Evolutionary conservation across 176 grass and related monocot species (phyloP), one percentile per base, ranked within the genome.

Genomic region (Echinochloa phyllopogon): DNA sequence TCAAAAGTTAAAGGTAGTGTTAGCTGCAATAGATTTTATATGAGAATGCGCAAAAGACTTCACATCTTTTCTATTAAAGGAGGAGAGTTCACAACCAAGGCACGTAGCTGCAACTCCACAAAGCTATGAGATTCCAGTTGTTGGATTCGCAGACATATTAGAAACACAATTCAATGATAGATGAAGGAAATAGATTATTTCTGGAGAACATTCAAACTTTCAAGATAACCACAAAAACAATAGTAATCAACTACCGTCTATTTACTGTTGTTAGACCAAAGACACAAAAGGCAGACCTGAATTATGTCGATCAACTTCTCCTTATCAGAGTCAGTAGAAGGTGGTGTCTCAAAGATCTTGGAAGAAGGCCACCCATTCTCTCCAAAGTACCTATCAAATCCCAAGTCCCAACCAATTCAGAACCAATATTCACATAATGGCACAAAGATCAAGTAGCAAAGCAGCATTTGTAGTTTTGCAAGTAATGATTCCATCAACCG

Each of bases 301-400:
- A 98, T 82, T 39, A 95, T 68, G 81, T 98, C 91, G n/a, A 98
- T 47, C 76, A 98, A 78, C 50, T 94, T 98, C 81, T 98, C 96
- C 82, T 59, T 90, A 73, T 98, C 89, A 1, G 83, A 81, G 77
- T 93, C 87, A 0, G 82, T 92, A 11, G 91, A 87, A 72, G 96
- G 96, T 67, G 91, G 91, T 25, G 72, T 86, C 56, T 90, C 87
- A 67, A 78, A 95, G 45, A 98, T 88, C 6, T 92, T 83, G 80
- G 96, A 98, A 86, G 87, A 81, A 87, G 96, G 93, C 96, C 96
- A 98, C 72, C 96, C 96, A 72, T 98, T 89, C 41, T 95, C 86
- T 10, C 87, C 88, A 63, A 98, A 98, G 67, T 95, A 98, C 96
- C 96, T 98, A 79, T 16, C 25, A 87, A 82, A 41, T 87, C 29